Evolutionary conservation across 345 rosid species (phyloP), one percentile per base, ranked within the genome.

Genomic region (Erodium maritimum): DNA sequence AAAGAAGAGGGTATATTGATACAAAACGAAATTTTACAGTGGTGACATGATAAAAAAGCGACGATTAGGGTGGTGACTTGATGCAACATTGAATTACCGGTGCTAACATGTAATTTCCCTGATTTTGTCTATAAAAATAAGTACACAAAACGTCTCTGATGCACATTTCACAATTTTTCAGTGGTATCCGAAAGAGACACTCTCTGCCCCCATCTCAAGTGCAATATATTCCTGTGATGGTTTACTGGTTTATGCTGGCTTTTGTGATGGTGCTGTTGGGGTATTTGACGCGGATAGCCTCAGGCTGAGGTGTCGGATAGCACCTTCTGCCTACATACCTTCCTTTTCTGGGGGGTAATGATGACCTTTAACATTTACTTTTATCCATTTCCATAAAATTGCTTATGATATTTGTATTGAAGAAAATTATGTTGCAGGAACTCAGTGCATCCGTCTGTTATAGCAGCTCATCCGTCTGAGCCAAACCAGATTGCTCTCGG

Each of bases 401-500:
- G 19, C 18, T 8, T 17, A 37, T 50, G 24, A 52, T 24, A 23
- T 48, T 19, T 6, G 24, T 51, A 10, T 0, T 33, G 16, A 18
- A 12, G 6, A 4, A 21, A 17, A 18, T 42, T 42, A 1, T 58
- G 66, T 66, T 63, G 70, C 66, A 64, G 69, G 69, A 70, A 55
- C 25, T 24, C 58, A 1, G 59, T 50, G 8, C 73, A 77, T 55
- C 84, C 91, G 0, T 42, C 71, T 51, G 87, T 82, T 24, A 65
- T 87, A 55, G 83, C 84, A 0, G 75, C 87, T 34, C 88, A 87
- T 64, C 91, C 88, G 6, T 67, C 76, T 10, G 85, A 80, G 62
- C 74, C 76, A 1, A 79, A 73, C 69, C 91, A 87, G 77, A 70
- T 87, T 10, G 79, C 88, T 1, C 71, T 76, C 0, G 91, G 95